These are phyloP conservation scores for Trypanosoma cruzi DNA, from an alignment of 208 protist genomes.

Conservation along the genomic window DNA sequence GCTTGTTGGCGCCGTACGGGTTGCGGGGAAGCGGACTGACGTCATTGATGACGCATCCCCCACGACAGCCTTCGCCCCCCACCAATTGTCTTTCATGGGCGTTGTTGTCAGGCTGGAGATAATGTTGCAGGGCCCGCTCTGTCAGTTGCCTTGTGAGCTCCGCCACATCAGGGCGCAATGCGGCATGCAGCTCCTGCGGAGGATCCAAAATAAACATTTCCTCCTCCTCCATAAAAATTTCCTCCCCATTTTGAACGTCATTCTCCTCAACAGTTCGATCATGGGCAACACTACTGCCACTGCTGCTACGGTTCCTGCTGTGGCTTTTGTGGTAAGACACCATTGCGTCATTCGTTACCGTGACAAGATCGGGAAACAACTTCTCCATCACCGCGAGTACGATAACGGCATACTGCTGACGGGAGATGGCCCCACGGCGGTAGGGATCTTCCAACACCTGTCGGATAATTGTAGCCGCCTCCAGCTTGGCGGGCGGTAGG, in stretches of 20 bases:
- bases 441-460: slow-evolving; percentile 14
- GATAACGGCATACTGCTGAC: slow-evolving; percentile 21
- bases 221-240: not conserved
- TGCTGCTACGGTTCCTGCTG: not conserved
- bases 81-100: not conserved
- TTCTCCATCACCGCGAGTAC: slow-evolving; percentile 24
- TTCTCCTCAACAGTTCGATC: not conserved
- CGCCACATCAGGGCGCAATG: slow-evolving; percentile 12
- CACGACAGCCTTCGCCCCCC: not conserved
- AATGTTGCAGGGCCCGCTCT: slow-evolving; percentile 13
- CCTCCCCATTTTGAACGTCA: not conserved
- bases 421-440: slow-evolving; percentile 9
- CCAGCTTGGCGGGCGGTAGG: slow-evolving; percentile 15
- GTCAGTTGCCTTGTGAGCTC: slow-evolving; percentile 1
- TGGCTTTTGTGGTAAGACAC: too few species aligned
- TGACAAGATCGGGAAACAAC: slow-evolving; percentile 15
- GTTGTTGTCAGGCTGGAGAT: not conserved
- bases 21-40: slow-evolving; percentile 19
- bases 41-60: slow-evolving; percentile 2
- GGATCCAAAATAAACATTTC: slow-evolving; percentile 9
- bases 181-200: slow-evolving; percentile 8
- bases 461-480: slow-evolving; percentile 15
- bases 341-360: not conserved
- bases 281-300: not conserved
- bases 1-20: not conserved